Percentiles rank a stretch among this genome's conserved stretches.
Conservation (phyloP, 331 rosid genomes). For the Pyrus hybrid region DNA sequence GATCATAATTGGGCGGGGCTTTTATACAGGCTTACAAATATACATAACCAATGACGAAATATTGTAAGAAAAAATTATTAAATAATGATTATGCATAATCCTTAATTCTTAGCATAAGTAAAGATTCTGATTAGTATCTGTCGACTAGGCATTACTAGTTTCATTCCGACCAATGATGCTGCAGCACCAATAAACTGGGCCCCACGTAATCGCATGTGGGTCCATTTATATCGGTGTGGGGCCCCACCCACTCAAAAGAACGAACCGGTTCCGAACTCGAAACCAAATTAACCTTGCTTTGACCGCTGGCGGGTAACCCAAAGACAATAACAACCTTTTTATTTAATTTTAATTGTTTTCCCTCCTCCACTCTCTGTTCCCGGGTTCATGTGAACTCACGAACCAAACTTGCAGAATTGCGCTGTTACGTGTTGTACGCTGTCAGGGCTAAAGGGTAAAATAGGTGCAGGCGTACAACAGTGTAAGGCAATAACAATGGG, state of each 20-base stretch:
- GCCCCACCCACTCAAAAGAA: not conserved
- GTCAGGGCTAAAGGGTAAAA: not conserved
- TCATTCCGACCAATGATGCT: no score
- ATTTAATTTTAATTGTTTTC: not conserved
- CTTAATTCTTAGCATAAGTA: not conserved
- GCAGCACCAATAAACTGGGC: no score
- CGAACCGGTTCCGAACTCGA: not conserved
- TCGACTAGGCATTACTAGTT: no score
- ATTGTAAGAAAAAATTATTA: not conserved
- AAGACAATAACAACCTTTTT: not conserved
- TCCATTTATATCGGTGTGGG: not conserved
- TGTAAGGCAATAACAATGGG: not conserved
- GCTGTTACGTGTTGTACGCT: not conserved
- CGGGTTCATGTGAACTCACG: no score
- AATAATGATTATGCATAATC: not conserved
- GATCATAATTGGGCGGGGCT: not conserved
- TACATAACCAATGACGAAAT: not conserved
- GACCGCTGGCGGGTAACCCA: slow-evolving; percentile 4
- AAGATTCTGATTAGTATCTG: no score
- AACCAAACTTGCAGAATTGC: no score
- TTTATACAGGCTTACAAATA: not conserved
- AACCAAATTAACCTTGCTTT: not conserved
- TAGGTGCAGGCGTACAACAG: fast-evolving
- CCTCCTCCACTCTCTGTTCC: not conserved
- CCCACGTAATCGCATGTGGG: no score